phyloP scores from a whole-genome alignment of 371 early-diverging fungal species.

The Mortierella sp. region DNA sequence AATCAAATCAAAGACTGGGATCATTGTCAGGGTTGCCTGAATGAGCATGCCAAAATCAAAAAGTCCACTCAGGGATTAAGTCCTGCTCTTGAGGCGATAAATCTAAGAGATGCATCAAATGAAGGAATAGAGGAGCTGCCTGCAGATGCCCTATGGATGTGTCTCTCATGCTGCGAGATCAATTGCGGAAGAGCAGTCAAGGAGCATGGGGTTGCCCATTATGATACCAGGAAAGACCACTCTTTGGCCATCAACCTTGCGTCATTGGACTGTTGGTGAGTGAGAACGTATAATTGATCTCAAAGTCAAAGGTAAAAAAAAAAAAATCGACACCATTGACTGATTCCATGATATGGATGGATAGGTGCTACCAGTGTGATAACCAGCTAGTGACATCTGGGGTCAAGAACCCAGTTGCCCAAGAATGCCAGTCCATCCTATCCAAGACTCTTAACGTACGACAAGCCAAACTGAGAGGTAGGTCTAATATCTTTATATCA shows the following conservation, averaged over 20 bases:
- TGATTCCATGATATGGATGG: not conserved
- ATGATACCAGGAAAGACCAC: conserved; percentile 33
- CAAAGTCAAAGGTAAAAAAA: not conserved
- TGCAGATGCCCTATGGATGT: conserved; percentile 51
- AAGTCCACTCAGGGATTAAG: conserved; percentile 18
- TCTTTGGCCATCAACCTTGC: conserved; percentile 43
- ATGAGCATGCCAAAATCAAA: conserved; percentile 10
- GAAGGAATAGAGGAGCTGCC: conserved; percentile 13
- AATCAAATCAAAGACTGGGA: conserved; percentile 36
- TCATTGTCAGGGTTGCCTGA: conserved; percentile 39
- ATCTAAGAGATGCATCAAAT: conserved; percentile 1
- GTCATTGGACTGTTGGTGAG: conserved; percentile 50
- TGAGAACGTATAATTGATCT: conserved; percentile 1
- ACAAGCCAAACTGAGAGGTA: conserved; percentile 39
- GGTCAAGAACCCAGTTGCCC: conserved; percentile 37
- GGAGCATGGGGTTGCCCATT: conserved; percentile 42
- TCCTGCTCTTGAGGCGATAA: not conserved
- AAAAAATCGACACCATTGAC: not conserved
- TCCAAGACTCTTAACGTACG: conserved; percentile 22
- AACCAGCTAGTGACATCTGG: conserved; percentile 33
- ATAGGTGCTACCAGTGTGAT: conserved; percentile 57
- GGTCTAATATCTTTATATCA: too few species aligned
- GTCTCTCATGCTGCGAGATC: conserved; percentile 49
- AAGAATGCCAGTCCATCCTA: conserved; percentile 34
- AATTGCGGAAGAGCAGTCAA: conserved; percentile 47